A percentile compares a stretch with the other conserved stretches of the same genome.
These are phyloP conservation scores for Melaleuca quinquenervia DNA, from an alignment of 345 rosid genomes.

Conservation along the genomic window DNA sequence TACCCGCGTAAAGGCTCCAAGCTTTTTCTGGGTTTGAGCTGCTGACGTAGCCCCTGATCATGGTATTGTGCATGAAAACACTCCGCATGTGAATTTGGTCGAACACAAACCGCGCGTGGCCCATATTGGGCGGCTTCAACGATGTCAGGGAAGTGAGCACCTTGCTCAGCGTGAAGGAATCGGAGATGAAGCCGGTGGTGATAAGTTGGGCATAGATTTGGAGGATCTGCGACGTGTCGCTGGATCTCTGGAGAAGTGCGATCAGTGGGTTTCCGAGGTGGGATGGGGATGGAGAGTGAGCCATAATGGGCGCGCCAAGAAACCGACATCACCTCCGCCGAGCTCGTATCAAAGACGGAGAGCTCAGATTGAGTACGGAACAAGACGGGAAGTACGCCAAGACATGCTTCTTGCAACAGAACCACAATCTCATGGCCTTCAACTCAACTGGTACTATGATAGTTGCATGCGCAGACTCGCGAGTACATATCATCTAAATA, in stretches of 20 bases:
- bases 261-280: background rate
- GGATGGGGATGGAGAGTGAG: background rate
- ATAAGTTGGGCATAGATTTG: constrained; percentile 30
- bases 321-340: background rate
- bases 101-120: constrained; percentile 11
- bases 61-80: constrained; percentile 16
- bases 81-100: constrained; percentile 9
- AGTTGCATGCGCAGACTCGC: too few species aligned
- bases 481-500: too few species aligned
- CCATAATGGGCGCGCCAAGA: background rate
- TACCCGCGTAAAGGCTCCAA: constrained; percentile 12
- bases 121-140: constrained; percentile 4
- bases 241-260: constrained; percentile 15
- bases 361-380: background rate
- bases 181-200: constrained; percentile 5
- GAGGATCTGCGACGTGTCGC: constrained; percentile 15
- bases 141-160: constrained; percentile 15
- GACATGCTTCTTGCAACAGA: background rate
- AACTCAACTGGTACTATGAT: background rate
- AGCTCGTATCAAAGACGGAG: background rate
- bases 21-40: constrained; percentile 11
- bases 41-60: constrained; percentile 14
- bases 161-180: constrained; percentile 9
- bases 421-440: background rate
- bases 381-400: background rate